Evolutionary conservation across 768 basidiomycete genomes (phyloP).

Genomic region (Agaricus bisporus): DNA sequence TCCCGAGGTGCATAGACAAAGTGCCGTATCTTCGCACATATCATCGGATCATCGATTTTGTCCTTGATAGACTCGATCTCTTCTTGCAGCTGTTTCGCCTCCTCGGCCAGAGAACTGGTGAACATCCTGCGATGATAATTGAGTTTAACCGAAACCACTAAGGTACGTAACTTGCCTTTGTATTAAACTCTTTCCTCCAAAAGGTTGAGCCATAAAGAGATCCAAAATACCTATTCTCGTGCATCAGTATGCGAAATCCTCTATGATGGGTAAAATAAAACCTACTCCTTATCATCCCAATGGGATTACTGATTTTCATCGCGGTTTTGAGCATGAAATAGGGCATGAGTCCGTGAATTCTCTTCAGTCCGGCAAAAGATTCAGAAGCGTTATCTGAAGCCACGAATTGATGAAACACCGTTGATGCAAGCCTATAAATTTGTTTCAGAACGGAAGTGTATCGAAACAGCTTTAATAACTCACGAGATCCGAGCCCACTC

Average conservation of each 20-base stretch:
- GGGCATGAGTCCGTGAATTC: constrained; percentile 94
- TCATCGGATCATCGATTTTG: constrained; percentile 81
- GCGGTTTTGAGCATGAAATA: constrained; percentile 95
- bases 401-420: constrained; percentile 91
- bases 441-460: neutral
- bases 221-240: constrained; percentile 60
- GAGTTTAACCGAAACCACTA: neutral
- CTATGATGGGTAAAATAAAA: neutral
- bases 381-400: constrained; percentile 92
- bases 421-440: constrained; percentile 75
- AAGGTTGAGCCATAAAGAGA: constrained; percentile 94
- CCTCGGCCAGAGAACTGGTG: constrained; percentile 85
- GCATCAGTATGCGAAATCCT: neutral
- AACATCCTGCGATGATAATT: constrained; percentile 67
- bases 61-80: constrained; percentile 85
- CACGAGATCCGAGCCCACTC: constrained; percentile 98
- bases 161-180: constrained; percentile 52
- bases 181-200: constrained; percentile 86
- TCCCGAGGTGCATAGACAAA: constrained; percentile 87
- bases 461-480: constrained; percentile 24
- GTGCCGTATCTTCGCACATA: constrained; percentile 83
- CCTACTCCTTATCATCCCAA: constrained; percentile 89
- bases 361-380: constrained; percentile 80
- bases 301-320: constrained; percentile 89
- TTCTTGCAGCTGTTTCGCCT: constrained; percentile 76